phyloP scores from a whole-genome alignment of 305 asterid genomes.

The Solanum hybrid region DNA sequence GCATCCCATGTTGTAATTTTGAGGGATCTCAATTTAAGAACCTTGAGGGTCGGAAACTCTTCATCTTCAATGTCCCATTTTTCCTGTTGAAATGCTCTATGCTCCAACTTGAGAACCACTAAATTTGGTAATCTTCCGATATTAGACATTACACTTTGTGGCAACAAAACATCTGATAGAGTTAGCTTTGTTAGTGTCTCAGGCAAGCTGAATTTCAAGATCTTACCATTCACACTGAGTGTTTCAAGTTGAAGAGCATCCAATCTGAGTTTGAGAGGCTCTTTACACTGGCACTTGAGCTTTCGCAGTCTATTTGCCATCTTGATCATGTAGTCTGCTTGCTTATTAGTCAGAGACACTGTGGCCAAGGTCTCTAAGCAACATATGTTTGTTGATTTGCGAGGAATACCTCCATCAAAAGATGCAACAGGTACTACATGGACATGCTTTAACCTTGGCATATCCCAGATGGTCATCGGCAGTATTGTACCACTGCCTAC shows the following conservation, averaged over 20 bases:
- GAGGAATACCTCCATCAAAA: neutral
- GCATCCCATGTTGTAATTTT: slow-evolving; percentile 8
- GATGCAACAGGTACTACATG: neutral
- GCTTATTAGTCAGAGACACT: neutral
- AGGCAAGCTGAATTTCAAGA: neutral
- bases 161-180: neutral
- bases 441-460: neutral
- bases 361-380: slow-evolving; percentile 7
- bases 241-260: neutral
- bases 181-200: neutral
- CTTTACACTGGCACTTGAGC: neutral
- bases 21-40: neutral
- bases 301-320: neutral
- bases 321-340: neutral
- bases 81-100: neutral
- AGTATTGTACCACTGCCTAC: neutral
- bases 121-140: neutral
- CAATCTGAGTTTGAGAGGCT: neutral
- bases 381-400: neutral
- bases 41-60: neutral
- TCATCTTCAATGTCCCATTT: neutral
- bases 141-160: neutral
- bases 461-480: neutral
- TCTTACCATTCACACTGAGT: neutral
- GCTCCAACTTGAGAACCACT: neutral